A percentile compares a stretch with the other conserved stretches of the same genome.
Conservation (phyloP, 768 basidiomycete genomes). For the Leccinum subgranulosum region DNA sequence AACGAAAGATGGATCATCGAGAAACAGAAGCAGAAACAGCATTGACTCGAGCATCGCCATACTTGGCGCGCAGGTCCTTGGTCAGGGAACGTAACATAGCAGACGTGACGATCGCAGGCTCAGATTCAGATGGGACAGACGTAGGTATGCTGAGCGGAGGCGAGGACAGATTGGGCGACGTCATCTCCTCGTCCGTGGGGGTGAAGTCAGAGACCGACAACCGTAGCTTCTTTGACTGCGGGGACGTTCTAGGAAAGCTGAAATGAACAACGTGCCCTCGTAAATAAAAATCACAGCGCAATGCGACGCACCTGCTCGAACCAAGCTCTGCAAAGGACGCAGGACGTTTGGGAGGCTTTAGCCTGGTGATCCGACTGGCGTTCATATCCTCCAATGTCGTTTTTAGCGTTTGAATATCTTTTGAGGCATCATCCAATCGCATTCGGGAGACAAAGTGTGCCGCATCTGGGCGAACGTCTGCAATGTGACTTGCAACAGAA, state of each 20-base stretch:
- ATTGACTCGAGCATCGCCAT: constrained; percentile 16
- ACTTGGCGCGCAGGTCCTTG: constrained; percentile 30
- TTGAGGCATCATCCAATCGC: constrained; percentile 26
- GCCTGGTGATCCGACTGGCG: constrained; percentile 37
- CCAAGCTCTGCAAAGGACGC: constrained; percentile 41
- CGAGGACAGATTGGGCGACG: constrained; percentile 25
- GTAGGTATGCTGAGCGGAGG: constrained; percentile 49
- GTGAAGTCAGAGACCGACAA: constrained; percentile 36
- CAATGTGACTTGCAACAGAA: constrained; percentile 25
- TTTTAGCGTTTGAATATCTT: constrained; percentile 32
- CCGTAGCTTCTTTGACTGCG: constrained; percentile 41
- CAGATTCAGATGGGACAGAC: constrained; percentile 36
- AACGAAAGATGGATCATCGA: constrained; percentile 1
- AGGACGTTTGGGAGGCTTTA: constrained; percentile 46
- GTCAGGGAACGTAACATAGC: constrained; percentile 55
- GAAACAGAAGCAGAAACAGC: constrained; percentile 4
- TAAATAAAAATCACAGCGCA: not conserved
- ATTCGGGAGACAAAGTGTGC: constrained; percentile 13
- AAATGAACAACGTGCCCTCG: not conserved
- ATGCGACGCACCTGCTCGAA: constrained; percentile 36
- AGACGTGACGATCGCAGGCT: constrained; percentile 45
- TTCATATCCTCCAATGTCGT: constrained; percentile 37
- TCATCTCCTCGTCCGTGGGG: constrained; percentile 31
- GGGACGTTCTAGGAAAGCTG: constrained; percentile 20
- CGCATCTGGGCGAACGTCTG: constrained; percentile 9